Conservation (phyloP, 2,329 filamentous ascomycete species). For the Pseudogymnoascus sp. region DNA sequence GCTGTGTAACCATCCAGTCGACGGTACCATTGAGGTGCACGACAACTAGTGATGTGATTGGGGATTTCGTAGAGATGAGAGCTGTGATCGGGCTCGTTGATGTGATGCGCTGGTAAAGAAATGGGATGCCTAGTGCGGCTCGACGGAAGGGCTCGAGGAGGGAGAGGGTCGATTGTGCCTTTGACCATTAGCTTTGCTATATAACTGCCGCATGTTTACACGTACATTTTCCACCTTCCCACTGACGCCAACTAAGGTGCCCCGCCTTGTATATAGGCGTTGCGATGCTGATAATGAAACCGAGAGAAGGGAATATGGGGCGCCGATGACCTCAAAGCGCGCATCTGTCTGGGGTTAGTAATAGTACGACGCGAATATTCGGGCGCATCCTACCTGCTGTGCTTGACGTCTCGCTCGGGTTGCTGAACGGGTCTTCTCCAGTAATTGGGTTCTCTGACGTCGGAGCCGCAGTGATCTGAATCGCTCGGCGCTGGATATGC, state of each 20-base stretch:
- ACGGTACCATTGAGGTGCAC: conserved; percentile 86
- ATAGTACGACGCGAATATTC: not conserved
- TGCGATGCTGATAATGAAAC: conserved; percentile 90
- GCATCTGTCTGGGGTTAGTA: conserved; percentile 56
- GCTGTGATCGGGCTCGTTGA: conserved; percentile 83
- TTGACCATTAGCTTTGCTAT: conserved; percentile 9
- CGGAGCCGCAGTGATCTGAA: conserved; percentile 55
- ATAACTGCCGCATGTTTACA: not conserved
- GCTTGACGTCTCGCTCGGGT: conserved; percentile 32
- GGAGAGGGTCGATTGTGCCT: conserved; percentile 85
- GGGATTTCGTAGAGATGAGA: conserved; percentile 78
- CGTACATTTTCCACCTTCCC: conserved; percentile 84
- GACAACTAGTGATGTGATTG: conserved; percentile 76
- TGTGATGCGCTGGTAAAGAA: conserved; percentile 85
- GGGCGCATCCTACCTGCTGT: conserved; percentile 20
- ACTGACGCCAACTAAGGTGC: conserved; percentile 80
- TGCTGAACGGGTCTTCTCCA: conserved; percentile 48
- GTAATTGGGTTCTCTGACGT: conserved; percentile 45
- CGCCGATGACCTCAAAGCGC: conserved; percentile 84
- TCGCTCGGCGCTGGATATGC: conserved; percentile 39
- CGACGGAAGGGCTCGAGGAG: conserved; percentile 76
- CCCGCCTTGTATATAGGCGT: conserved; percentile 82
- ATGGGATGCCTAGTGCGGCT: conserved; percentile 75
- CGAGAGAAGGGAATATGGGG: conserved; percentile 87
- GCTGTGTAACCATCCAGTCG: conserved; percentile 89